Evolutionary conservation across 805 yeast species (phyloP).

Genomic region (Spathaspora girioi): DNA sequence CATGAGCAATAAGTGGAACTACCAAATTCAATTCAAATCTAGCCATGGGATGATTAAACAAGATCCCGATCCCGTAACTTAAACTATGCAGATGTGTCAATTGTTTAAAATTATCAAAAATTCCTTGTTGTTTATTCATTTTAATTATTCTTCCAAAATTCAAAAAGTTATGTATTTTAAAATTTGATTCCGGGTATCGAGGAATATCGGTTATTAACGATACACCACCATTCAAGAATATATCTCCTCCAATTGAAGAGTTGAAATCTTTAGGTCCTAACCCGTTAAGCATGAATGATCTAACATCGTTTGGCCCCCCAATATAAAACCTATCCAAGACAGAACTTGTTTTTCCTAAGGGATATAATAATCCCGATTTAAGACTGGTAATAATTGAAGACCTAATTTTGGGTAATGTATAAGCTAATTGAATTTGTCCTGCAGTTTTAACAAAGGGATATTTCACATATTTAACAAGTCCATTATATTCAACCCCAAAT

Average conservation of each 20-base stretch:
- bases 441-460: constrained; percentile 40
- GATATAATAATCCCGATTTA: constrained; percentile 31
- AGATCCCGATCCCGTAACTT: constrained; percentile 46
- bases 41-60: constrained; percentile 56
- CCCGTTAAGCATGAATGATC: constrained; percentile 50
- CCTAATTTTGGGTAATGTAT: constrained; percentile 12
- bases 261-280: constrained; percentile 53
- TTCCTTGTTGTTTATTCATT: constrained; percentile 9
- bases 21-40: constrained; percentile 56
- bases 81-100: constrained; percentile 24
- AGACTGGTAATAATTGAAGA: constrained; percentile 22
- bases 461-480: constrained; percentile 22
- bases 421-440: constrained; percentile 37
- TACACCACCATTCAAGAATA: constrained; percentile 43
- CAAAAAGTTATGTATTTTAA: constrained; percentile 46
- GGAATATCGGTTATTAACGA: constrained; percentile 45
- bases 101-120: constrained; percentile 4
- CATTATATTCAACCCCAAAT: constrained; percentile 33
- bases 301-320: constrained; percentile 60
- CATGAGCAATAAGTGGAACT: constrained; percentile 43
- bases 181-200: constrained; percentile 38
- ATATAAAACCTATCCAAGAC: constrained; percentile 51
- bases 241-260: constrained; percentile 51
- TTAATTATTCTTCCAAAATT: constrained; percentile 46
- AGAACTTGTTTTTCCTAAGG: constrained; percentile 17